Percentiles rank a stretch among this genome's conserved stretches.
phyloP scores from a whole-genome alignment of 768 basidiomycete species.

The Tylopilus sp. region DNA sequence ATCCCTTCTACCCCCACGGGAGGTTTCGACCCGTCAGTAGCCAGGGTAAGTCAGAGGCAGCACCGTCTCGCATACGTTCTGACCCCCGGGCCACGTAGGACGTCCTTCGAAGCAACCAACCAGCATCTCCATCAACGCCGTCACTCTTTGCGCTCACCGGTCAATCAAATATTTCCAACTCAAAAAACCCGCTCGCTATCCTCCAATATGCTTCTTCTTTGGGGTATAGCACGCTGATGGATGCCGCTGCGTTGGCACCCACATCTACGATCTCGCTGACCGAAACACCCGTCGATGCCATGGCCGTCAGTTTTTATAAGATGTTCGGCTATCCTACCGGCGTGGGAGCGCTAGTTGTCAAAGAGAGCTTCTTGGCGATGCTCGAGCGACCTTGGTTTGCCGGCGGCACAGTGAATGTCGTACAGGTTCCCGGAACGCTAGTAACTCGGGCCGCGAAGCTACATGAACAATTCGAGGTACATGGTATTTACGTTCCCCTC shows the following conservation, averaged over 20 bases:
- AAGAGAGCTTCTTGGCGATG: slow-evolving; percentile 57
- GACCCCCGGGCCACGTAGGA: slow-evolving; percentile 38
- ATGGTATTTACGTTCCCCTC: slow-evolving; percentile 28
- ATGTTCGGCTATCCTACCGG: slow-evolving; percentile 90
- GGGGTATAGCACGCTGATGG: slow-evolving; percentile 74
- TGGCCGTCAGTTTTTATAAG: slow-evolving; percentile 85
- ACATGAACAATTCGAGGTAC: slow-evolving; percentile 82
- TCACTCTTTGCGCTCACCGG: slow-evolving; percentile 74
- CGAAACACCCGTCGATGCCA: slow-evolving; percentile 70
- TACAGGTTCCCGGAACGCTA: slow-evolving; percentile 74
- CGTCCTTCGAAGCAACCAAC: slow-evolving; percentile 49
- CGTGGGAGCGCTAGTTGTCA: slow-evolving; percentile 74
- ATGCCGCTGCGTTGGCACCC: slow-evolving; percentile 78
- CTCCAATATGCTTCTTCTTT: slow-evolving; percentile 60
- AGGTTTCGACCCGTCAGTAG: slow-evolving; percentile 54
- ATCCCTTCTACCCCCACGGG: slow-evolving; percentile 61
- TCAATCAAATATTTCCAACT: slow-evolving; percentile 80
- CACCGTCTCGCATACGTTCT: no score
- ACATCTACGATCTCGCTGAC: slow-evolving; percentile 65
- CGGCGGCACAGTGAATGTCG: slow-evolving; percentile 78
- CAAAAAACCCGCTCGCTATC: slow-evolving; percentile 65
- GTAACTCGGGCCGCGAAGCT: slow-evolving; percentile 56
- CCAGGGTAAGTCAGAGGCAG: slow-evolving; percentile 50
- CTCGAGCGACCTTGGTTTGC: slow-evolving; percentile 81
- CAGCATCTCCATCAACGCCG: slow-evolving; percentile 36